Conservation (phyloP, 257 asterid species). For the Salvia miltiorrhiza region DNA sequence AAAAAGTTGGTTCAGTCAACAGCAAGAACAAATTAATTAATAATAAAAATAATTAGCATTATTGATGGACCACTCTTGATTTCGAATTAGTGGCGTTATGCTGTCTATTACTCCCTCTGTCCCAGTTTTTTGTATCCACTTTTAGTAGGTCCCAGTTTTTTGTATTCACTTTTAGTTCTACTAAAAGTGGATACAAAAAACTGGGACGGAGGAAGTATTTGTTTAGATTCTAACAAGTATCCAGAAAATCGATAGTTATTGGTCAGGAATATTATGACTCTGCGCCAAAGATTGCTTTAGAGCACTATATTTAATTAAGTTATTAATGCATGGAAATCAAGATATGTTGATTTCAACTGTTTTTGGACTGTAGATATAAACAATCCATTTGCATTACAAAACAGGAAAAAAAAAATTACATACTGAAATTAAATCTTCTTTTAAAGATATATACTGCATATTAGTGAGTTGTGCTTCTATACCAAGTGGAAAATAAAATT, state of each 20-base stretch:
- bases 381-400: not conserved
- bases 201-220: too few species aligned
- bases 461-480: not conserved
- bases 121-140: too few species aligned
- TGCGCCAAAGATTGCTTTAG: constrained; percentile 22
- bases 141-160: too few species aligned
- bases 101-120: too few species aligned
- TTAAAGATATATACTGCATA: too few species aligned
- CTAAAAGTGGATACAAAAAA: too few species aligned
- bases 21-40: not conserved
- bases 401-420: not conserved
- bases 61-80: not conserved
- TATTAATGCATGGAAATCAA: not conserved
- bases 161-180: too few species aligned
- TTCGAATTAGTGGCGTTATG: constrained; percentile 10
- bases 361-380: not conserved
- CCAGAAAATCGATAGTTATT: constrained; percentile 3
- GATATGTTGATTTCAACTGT: not conserved
- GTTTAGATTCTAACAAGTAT: constrained; percentile 14
- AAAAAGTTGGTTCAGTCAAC: constrained; percentile 7
- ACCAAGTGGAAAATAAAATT: not conserved
- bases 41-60: not conserved
- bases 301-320: not conserved
- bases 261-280: constrained; percentile 16
- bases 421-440: not conserved